Conservation (phyloP, 352 stramenopile genomes). For the Globisporangium solare region DNA sequence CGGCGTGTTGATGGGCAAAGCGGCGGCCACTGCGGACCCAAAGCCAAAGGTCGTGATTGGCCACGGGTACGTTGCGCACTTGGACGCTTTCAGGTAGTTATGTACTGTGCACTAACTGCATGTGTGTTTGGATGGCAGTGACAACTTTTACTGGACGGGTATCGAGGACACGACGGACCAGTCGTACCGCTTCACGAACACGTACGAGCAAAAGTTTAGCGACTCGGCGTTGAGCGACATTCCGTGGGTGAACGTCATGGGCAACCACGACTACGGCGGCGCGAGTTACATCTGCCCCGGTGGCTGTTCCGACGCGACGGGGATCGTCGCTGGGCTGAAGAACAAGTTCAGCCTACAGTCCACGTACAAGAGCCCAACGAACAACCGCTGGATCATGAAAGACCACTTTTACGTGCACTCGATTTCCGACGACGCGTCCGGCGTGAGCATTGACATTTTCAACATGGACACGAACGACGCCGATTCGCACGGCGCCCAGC, state of each 20-base stretch:
- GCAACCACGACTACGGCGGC: slow-evolving; percentile 71
- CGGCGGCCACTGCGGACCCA: slow-evolving; percentile 24
- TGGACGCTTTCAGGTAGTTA: too few species aligned
- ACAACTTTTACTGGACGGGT: slow-evolving; percentile 74
- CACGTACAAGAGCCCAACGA: slow-evolving; percentile 67
- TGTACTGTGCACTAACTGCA: too few species aligned
- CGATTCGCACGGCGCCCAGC: slow-evolving; percentile 49
- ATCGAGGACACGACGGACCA: slow-evolving; percentile 37
- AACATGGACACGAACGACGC: slow-evolving; percentile 84
- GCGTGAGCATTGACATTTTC: slow-evolving; percentile 81
- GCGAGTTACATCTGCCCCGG: slow-evolving; percentile 51
- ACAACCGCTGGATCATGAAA: slow-evolving; percentile 77
- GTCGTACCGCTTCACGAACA: slow-evolving; percentile 43
- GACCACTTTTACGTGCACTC: slow-evolving; percentile 83
- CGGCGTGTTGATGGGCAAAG: slow-evolving; percentile 56
- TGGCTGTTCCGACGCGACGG: slow-evolving; percentile 12
- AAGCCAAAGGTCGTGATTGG: slow-evolving; percentile 57
- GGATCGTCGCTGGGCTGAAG: slow-evolving; percentile 13
- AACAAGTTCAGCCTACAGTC: slow-evolving; percentile 3
- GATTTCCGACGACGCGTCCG: slow-evolving; percentile 47
- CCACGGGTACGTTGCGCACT: slow-evolving; percentile 21
- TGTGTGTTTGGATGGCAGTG: background rate
- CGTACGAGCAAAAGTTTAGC: slow-evolving; percentile 55
- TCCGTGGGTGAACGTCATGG: slow-evolving; percentile 60
- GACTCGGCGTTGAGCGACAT: slow-evolving; percentile 40